Evolutionary conservation across 331 rosid species (phyloP).

Genomic region (Malus hybrid): DNA sequence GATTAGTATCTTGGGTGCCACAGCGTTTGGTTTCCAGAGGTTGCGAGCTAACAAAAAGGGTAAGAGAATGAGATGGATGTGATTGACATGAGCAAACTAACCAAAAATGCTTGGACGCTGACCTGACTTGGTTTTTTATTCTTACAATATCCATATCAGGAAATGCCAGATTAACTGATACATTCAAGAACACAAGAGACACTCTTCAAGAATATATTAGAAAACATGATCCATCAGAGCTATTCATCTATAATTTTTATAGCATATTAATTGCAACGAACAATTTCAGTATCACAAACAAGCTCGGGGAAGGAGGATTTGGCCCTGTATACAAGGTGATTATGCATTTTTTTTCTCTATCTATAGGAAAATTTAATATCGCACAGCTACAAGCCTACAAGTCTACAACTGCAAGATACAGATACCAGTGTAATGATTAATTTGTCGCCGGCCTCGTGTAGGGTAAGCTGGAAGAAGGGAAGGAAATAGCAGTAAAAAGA

Average conservation of each 20-base stretch:
- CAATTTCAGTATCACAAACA: slow-evolving; percentile 4
- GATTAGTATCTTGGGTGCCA: not conserved
- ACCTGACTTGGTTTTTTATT: not conserved
- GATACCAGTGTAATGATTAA: too few relatives aligned
- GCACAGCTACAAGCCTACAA: too few relatives aligned
- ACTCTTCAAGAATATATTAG: not conserved
- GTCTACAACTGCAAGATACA: not conserved
- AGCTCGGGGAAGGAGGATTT: slow-evolving; percentile 21
- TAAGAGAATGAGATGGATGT: not conserved
- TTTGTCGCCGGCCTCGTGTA: too few relatives aligned
- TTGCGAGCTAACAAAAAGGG: slow-evolving; percentile 1
- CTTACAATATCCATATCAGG: not conserved
- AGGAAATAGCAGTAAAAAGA: slow-evolving; percentile 37
- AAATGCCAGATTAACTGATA: too few relatives aligned
- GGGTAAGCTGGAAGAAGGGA: slow-evolving; percentile 15
- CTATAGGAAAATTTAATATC: too few relatives aligned
- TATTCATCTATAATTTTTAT: not conserved
- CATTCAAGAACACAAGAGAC: not conserved
- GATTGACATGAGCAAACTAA: not conserved
- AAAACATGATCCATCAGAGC: not conserved
- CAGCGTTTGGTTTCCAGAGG: not conserved
- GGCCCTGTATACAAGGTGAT: not conserved
- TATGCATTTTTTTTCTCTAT: too few relatives aligned
- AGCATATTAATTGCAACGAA: slow-evolving; percentile 7
- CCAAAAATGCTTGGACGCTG: too few relatives aligned